Conservation (phyloP, 1,284 basidiomycete species). For the Bondarzewia mesenterica region DNA sequence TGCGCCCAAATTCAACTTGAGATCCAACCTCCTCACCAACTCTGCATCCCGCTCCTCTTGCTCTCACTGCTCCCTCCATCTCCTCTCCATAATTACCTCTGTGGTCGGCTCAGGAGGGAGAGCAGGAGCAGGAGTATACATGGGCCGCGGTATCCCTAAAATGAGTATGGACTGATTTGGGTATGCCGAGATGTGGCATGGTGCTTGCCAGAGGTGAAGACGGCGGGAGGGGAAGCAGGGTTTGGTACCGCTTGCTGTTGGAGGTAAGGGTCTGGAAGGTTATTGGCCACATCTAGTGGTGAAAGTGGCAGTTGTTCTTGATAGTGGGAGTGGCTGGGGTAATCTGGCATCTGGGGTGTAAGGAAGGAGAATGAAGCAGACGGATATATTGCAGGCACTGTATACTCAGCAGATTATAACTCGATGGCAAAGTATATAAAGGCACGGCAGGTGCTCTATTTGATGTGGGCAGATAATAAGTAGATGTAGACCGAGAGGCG, state of each 20-base stretch:
- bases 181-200: neutral
- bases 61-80: conserved; percentile 22
- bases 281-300: conserved; percentile 6
- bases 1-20: conserved; percentile 23
- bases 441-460: neutral
- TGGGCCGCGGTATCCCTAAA: neutral
- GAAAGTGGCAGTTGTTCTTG: neutral
- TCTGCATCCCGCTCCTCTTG: conserved; percentile 26
- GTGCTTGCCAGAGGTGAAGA: conserved; percentile 4
- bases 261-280: conserved; percentile 35
- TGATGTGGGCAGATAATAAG: neutral
- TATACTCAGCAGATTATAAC: neutral
- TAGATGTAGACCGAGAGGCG: neutral
- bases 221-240: conserved; percentile 43
- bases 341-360: neutral
- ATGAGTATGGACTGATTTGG: neutral
- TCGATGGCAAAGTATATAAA: neutral
- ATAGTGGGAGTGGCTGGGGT: neutral
- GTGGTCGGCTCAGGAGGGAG: neutral
- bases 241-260: conserved; percentile 32
- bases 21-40: conserved; percentile 25
- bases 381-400: neutral
- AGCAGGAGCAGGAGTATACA: neutral
- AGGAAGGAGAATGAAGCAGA: conserved; percentile 10
- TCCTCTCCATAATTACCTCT: conserved; percentile 27